phyloP scores from a whole-genome alignment of 345 rosid species.

The Salix caprea region DNA sequence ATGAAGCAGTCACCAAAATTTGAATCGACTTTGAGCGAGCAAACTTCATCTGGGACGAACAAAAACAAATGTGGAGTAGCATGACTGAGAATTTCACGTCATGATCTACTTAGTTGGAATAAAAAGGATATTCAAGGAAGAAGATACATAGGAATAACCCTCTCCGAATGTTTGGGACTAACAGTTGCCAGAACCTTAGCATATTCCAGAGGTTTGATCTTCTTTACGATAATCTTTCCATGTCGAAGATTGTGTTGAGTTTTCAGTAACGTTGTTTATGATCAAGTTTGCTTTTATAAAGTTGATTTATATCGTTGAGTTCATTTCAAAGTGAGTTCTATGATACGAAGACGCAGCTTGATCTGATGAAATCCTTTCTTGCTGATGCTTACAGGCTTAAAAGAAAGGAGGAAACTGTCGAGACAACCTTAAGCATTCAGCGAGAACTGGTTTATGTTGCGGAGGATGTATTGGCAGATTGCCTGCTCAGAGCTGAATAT shows the following conservation, averaged over 20 bases:
- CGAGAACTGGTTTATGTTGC: slow-evolving; percentile 1
- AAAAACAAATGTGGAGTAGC: too few species aligned
- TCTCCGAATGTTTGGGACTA: not conserved
- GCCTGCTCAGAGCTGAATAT: not conserved
- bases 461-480: not conserved
- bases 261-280: not conserved
- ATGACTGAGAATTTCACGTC: not conserved
- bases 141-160: not conserved
- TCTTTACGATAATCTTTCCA: not conserved
- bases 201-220: not conserved
- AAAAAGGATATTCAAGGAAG: too few species aligned
- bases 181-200: not conserved
- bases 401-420: slow-evolving; percentile 1
- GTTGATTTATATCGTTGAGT: not conserved
- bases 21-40: too few species aligned
- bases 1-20: too few species aligned
- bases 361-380: slow-evolving; percentile 6
- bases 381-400: slow-evolving; percentile 5
- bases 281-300: not conserved
- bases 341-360: slow-evolving; percentile 1
- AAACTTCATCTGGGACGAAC: too few species aligned
- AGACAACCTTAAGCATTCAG: not conserved
- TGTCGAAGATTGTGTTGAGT: not conserved
- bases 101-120: not conserved
- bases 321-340: not conserved